Percentiles rank a stretch among this genome's conserved stretches.
These are phyloP conservation scores for Peronosclerospora sorghi DNA, from an alignment of 352 stramenopile genomes.

Conservation along the genomic window DNA sequence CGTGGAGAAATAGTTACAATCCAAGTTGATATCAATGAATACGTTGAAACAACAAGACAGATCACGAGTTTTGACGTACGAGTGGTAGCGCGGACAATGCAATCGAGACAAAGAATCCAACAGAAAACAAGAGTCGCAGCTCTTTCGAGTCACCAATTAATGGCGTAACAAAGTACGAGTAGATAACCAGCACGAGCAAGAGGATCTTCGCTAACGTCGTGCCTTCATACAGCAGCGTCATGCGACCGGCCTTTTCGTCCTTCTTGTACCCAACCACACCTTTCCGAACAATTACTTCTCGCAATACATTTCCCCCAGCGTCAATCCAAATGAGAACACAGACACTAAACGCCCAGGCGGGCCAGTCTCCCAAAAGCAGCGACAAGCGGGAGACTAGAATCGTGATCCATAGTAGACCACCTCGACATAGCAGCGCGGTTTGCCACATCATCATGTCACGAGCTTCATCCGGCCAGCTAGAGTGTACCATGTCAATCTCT, in stretches of 20 bases:
- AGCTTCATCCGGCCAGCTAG: slow-evolving; percentile 60
- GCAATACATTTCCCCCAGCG: slow-evolving; percentile 42
- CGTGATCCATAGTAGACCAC: slow-evolving; percentile 56
- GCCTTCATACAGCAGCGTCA: slow-evolving; percentile 58
- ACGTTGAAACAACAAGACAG: no score
- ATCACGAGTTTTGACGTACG: no score
- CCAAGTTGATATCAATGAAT: background rate
- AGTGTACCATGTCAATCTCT: background rate
- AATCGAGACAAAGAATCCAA: slow-evolving; percentile 61
- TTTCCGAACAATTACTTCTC: slow-evolving; percentile 56
- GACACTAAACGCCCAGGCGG: slow-evolving; percentile 54
- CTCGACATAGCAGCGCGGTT: slow-evolving; percentile 52
- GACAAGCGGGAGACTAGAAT: slow-evolving; percentile 48
- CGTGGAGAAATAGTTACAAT: background rate
- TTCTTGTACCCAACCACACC: slow-evolving; percentile 50
- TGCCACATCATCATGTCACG: slow-evolving; percentile 63
- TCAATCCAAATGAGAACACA: slow-evolving; percentile 75
- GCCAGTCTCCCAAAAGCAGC: slow-evolving; percentile 51
- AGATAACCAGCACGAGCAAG: slow-evolving; percentile 56
- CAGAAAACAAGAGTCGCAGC: slow-evolving; percentile 43
- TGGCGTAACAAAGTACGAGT: slow-evolving; percentile 58
- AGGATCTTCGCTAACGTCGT: slow-evolving; percentile 58
- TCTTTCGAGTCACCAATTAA: slow-evolving; percentile 41
- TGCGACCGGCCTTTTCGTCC: slow-evolving; percentile 41
- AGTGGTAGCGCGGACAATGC: slow-evolving; percentile 42